These are phyloP conservation scores for Blastomyces emzantsi DNA, from an alignment of 2,329 filamentous ascomycete species.

Conservation along the genomic window DNA sequence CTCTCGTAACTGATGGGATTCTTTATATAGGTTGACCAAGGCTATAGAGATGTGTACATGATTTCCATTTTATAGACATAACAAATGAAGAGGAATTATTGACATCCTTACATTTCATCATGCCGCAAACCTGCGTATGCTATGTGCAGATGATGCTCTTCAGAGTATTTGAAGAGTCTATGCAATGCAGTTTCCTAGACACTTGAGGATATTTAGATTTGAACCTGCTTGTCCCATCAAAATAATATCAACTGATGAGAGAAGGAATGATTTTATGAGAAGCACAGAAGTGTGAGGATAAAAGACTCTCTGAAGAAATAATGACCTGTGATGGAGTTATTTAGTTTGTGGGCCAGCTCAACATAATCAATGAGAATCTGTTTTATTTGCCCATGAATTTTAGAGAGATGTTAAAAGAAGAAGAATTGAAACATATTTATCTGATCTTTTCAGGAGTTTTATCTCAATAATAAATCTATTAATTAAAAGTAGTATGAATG, in stretches of 20 bases:
- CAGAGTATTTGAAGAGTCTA: conserved; percentile 33
- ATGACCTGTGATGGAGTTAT: neutral
- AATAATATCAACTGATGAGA: neutral
- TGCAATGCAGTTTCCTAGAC: conserved; percentile 1
- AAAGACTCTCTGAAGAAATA: neutral
- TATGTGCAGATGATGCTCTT: conserved; percentile 41
- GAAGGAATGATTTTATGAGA: neutral
- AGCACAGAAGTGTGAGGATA: neutral
- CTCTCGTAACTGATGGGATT: conserved; percentile 22
- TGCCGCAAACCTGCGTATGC: neutral
- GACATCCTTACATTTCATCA: conserved; percentile 17
- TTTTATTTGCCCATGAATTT: neutral
- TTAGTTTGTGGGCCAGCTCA: neutral
- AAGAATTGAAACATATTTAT: neutral
- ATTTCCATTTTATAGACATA: conserved; percentile 26
- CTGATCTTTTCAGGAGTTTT: neutral
- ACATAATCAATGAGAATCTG: no score
- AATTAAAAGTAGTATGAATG: neutral
- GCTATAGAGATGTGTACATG: conserved; percentile 24
- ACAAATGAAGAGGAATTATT: conserved; percentile 25
- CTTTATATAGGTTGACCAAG: conserved; percentile 48
- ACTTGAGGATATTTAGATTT: neutral
- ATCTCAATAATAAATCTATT: neutral
- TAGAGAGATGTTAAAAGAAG: neutral
- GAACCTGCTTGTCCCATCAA: neutral